These are phyloP conservation scores for Fusarium kyushuense DNA, from an alignment of 2,329 filamentous ascomycete genomes.

Conservation along the genomic window DNA sequence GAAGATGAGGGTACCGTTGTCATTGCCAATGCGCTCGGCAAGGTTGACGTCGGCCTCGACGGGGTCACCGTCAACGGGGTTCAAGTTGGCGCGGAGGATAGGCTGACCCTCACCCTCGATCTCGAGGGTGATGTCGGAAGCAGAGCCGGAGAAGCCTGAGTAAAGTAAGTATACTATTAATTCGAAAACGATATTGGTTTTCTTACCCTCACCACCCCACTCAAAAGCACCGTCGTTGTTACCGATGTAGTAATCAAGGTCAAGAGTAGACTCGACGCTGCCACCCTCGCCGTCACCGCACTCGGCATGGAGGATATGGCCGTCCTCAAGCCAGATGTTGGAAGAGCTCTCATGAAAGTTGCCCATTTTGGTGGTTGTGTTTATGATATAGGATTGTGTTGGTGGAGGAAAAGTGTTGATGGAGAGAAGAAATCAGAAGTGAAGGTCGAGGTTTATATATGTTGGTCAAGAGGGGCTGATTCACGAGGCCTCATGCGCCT, in stretches of 20 bases:
- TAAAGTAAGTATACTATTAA: not conserved
- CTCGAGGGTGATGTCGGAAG: slow-evolving; percentile 60
- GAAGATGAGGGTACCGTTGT: slow-evolving; percentile 56
- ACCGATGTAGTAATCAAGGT: slow-evolving; percentile 64
- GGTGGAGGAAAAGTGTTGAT: slow-evolving; percentile 1
- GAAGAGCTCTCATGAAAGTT: slow-evolving; percentile 63
- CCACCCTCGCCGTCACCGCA: slow-evolving; percentile 59
- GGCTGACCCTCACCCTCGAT: slow-evolving; percentile 64
- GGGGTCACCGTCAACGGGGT: slow-evolving; percentile 57
- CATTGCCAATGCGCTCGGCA: slow-evolving; percentile 65
- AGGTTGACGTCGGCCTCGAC: slow-evolving; percentile 65
- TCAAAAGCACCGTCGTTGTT: slow-evolving; percentile 63
- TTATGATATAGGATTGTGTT: not conserved
- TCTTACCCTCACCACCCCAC: slow-evolving; percentile 57
- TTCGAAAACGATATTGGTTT: not conserved
- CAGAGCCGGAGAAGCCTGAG: slow-evolving; percentile 59
- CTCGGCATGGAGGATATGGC: slow-evolving; percentile 60
- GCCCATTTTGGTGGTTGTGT: slow-evolving; percentile 32
- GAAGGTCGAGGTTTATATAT: slow-evolving; percentile 17
- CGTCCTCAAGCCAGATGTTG: slow-evolving; percentile 62
- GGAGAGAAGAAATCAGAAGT: not conserved
- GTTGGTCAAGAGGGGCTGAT: not conserved
- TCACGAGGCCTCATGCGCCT: slow-evolving; percentile 33
- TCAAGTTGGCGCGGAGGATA: slow-evolving; percentile 64
- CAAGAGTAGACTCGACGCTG: slow-evolving; percentile 58